These are phyloP conservation scores for Akanthomyces muscarius DNA, from an alignment of 2,329 filamentous ascomycete genomes.

Conservation along the genomic window DNA sequence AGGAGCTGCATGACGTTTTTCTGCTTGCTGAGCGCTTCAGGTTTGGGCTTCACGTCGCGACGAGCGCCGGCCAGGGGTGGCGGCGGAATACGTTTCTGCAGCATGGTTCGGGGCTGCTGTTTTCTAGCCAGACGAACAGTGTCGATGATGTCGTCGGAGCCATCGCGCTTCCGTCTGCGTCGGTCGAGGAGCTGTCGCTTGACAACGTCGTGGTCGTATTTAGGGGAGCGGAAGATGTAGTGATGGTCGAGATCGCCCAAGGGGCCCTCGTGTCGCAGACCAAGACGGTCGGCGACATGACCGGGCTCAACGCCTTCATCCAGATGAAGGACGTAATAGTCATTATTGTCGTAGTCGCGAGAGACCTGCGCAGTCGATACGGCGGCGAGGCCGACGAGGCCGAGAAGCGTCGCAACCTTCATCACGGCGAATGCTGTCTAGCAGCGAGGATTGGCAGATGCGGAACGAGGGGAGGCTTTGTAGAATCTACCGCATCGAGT, in stretches of 20 bases:
- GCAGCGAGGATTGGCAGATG: not conserved
- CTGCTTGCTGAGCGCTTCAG: conserved; percentile 53
- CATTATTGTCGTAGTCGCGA: conserved; percentile 73
- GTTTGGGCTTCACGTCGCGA: conserved; percentile 19
- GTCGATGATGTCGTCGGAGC: conserved; percentile 57
- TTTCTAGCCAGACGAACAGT: conserved; percentile 76
- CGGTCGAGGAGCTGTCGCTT: conserved; percentile 49
- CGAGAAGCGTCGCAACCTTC: conserved; percentile 22
- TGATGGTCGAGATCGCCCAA: conserved; percentile 76
- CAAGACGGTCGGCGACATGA: conserved; percentile 67
- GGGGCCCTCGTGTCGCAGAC: conserved; percentile 74
- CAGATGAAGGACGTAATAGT: conserved; percentile 92
- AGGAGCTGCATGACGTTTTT: conserved; percentile 59
- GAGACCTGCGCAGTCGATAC: conserved; percentile 45
- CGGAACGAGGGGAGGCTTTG: not conserved
- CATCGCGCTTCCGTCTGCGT: conserved; percentile 58
- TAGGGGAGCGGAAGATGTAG: conserved; percentile 76
- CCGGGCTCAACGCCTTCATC: conserved; percentile 60
- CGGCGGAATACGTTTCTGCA: conserved; percentile 50
- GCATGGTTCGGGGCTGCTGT: conserved; percentile 50
- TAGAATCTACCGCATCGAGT: conserved; percentile 3
- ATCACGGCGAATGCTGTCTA: not conserved
- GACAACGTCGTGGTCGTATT: conserved; percentile 57
- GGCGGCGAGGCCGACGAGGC: conserved; percentile 38
- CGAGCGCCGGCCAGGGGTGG: conserved; percentile 29